These are phyloP conservation scores for Aspergillus indologenus DNA, from an alignment of 495 filamentous ascomycete species.

Conservation along the genomic window DNA sequence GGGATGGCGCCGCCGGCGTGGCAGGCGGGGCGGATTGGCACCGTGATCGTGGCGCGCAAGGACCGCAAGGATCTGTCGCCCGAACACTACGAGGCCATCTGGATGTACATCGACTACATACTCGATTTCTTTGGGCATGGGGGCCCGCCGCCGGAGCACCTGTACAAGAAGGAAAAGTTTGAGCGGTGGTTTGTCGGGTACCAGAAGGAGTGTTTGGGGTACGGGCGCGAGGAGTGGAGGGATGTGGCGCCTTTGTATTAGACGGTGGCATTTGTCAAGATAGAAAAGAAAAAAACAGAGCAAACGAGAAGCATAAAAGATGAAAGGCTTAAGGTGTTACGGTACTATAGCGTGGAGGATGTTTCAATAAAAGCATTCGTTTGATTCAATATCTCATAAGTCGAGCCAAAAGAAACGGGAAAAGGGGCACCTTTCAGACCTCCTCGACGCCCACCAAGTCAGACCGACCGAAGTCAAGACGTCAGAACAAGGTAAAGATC, in stretches of 20 bases:
- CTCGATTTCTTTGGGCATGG: background rate
- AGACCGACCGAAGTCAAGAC: constrained; percentile 62
- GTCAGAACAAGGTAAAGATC: constrained; percentile 62
- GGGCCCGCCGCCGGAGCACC: background rate
- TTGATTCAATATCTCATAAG: no score
- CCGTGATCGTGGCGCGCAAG: no score
- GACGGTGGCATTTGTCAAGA: no score
- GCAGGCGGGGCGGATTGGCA: no score
- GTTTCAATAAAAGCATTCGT: no score
- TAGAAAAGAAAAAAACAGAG: no score
- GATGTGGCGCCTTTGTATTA: background rate
- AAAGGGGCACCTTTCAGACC: constrained; percentile 60
- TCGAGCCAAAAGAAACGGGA: constrained; percentile 6
- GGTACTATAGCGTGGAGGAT: no score
- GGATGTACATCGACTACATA: background rate
- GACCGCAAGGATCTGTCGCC: no score
- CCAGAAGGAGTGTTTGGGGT: background rate
- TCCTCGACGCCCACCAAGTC: constrained; percentile 65
- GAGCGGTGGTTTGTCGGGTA: background rate
- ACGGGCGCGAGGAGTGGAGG: background rate
- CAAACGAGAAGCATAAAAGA: no score
- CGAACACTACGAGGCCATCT: background rate
- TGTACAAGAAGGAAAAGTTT: background rate
- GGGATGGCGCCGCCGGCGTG: no score
- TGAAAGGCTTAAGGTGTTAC: no score